Evolutionary conservation across 805 yeast species (phyloP), one percentile per base, ranked within the genome.

Genomic region (Candida easanensis): DNA sequence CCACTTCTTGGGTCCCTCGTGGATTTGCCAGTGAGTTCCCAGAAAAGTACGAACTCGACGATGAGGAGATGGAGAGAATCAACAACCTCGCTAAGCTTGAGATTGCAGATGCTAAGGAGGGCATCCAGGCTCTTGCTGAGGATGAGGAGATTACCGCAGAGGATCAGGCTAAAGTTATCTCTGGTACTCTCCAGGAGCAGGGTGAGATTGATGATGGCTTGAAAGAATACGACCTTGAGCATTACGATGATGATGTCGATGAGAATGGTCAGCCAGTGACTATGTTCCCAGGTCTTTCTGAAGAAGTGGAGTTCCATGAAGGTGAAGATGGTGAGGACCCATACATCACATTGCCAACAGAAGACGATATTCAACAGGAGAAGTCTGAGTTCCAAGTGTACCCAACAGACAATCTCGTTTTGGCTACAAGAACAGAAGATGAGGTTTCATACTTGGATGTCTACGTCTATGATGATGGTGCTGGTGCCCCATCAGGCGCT

Each of bases 21-120:
- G 99, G 99, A 5, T 85, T 75, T 64, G 95, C 99, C 22, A 78
- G 95, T 30, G 97, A 90, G 64, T 87, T 83, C 60, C 98, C 99
- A 5, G 88, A 80, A 57, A 79, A 84, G 59, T 89, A 88, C 57
- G 96, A 88, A 53, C 69, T 91, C 42, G 82, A 89, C 53, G 98
- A 93, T 49, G 91, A 78, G 47, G 99, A 93, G 67, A 82, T 93
- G 87, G 91, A 80, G 44, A 77, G 97, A 66, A 89, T 93, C 61
- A 78, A 82, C 49, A 79, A 81, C 52, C 75, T 93, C 79, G 96
- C 98, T 41, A 78, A 84, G 46, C 70, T 89, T 54, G 88, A 90
- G 61, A 69, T 93, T 38, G 75, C 76, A 31, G 97, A 88, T 50
- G 93, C 93, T 20, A 71, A 75, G 54, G 78, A 77, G 30, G 88